Base-by-base conservation (phyloP, 768 basidiomycete species). In the Clathrus columnatus region DNA sequence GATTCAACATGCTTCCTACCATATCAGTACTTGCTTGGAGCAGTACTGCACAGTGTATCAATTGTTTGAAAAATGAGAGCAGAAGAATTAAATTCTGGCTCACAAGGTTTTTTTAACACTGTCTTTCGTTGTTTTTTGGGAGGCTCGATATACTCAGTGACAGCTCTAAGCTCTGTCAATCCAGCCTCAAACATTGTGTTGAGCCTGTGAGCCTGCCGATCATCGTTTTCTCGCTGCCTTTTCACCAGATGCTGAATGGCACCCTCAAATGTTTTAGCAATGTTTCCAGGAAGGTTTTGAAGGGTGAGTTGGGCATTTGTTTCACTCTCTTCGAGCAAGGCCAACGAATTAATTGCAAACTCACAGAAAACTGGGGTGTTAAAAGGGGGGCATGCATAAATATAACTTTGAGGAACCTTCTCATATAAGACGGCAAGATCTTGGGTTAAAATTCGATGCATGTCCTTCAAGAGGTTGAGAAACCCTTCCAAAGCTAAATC, bases 391-490 rank as follows among this genome's bases (percentile, higher is more conserved):
- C 50, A 67, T 1, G 60, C 48, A 48, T 68, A 72, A 2, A 72
- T 32, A 0, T 59, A 29, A 8, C 55, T 45, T 3, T 61, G n/a
- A 0, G 68, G 67, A 50, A 68, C 30, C 0, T 48, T 26, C 0
- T 32, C 23, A 30, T 52, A 70, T 0, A 73, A 59, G n/a, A 71
- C 48, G 1, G 70, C 70, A 1, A 61, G 57, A 50, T 73, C 71
- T 61, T 73, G 69, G 5, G 73, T 61, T 1, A 73, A 57, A n/a
- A 72, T 61, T 1, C 27, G 49, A 7, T 60, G 63, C 0, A 72
- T 50, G 56, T 62, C 61, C 1, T 45, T 7, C 0, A 74, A 57
- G 0, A 70, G 41, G 0, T 51, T 30, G 0, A 68, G 63, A 50
- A 72, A 70, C 20, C 66, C 47, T 7, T 60, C 61, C 1, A 71